phyloP scores from a whole-genome alignment of 371 early-diverging fungal genomes.

The Mucor plumbeus region DNA sequence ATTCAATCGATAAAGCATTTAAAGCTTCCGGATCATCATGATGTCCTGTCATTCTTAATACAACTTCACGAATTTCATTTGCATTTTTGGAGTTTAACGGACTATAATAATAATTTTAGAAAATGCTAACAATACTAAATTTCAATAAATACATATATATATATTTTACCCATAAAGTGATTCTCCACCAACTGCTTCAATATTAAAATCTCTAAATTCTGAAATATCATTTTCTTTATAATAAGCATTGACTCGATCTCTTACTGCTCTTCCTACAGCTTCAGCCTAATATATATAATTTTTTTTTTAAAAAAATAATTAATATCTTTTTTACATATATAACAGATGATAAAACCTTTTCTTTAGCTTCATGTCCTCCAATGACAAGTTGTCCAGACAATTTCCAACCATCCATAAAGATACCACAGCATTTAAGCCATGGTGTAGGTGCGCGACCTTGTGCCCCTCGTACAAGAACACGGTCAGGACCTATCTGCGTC shows the following conservation, averaged over 20 bases:
- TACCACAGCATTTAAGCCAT: conserved; percentile 56
- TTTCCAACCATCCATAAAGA: conserved; percentile 70
- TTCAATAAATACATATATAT: conserved; percentile 1
- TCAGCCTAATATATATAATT: conserved; percentile 24
- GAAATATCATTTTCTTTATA: conserved; percentile 53
- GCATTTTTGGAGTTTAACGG: conserved; percentile 43
- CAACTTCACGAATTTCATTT: conserved; percentile 61
- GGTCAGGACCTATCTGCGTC: conserved; percentile 59
- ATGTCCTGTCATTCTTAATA: conserved; percentile 63
- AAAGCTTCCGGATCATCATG: conserved; percentile 64
- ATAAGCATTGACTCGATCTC: conserved; percentile 52
- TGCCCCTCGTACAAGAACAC: conserved; percentile 67
- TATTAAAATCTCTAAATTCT: conserved; percentile 57
- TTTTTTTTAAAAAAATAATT: neutral
- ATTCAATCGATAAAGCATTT: conserved; percentile 64
- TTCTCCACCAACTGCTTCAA: conserved; percentile 71
- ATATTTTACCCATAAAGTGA: conserved; percentile 61
- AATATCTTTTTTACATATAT: neutral
- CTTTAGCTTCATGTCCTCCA: conserved; percentile 67
- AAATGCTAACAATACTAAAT: too few relatives aligned
- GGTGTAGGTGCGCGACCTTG: conserved; percentile 65
- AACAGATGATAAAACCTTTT: conserved; percentile 42
- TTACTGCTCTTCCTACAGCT: conserved; percentile 66
- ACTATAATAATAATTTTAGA: conserved; percentile 24
- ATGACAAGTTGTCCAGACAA: conserved; percentile 65